A percentile compares a stretch with the other conserved stretches of the same genome.
phyloP scores from a whole-genome alignment of 768 basidiomycete genomes.

The Lentinula detonsa region DNA sequence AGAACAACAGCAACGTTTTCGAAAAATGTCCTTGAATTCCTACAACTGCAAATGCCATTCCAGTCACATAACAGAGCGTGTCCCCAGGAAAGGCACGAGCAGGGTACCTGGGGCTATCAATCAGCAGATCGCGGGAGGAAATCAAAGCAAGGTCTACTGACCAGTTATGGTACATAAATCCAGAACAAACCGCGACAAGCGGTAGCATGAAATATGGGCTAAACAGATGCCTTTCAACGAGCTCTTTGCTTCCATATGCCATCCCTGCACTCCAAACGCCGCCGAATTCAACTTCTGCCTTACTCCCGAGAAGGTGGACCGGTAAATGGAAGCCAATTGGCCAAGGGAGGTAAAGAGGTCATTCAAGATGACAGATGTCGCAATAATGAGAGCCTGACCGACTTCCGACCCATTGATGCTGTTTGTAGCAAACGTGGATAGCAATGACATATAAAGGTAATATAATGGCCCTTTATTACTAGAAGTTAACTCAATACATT shows the following conservation, averaged over 20 bases:
- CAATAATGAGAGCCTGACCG: too few relatives aligned
- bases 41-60: slow-evolving; percentile 98
- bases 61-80: slow-evolving; percentile 94
- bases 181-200: slow-evolving; percentile 82
- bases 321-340: too few relatives aligned
- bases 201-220: slow-evolving; percentile 98
- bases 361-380: too few relatives aligned
- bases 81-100: slow-evolving; percentile 94
- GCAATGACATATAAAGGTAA: too few relatives aligned
- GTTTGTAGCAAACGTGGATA: too few relatives aligned
- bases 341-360: too few relatives aligned
- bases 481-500: too few relatives aligned
- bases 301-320: too few relatives aligned
- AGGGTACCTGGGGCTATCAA: slow-evolving; percentile 68
- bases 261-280: too few relatives aligned
- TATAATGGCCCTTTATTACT: too few relatives aligned
- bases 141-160: slow-evolving; percentile 27
- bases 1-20: slow-evolving; percentile 94
- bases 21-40: slow-evolving; percentile 97
- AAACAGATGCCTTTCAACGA: slow-evolving; percentile 92
- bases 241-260: slow-evolving; percentile 37
- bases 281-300: too few relatives aligned
- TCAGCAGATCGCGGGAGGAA: background rate
- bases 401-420: too few relatives aligned
- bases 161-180: slow-evolving; percentile 97